Evolutionary conservation across 495 filamentous ascomycete genomes (phyloP).

Genomic region (Hypoxylon crocopeplum): DNA sequence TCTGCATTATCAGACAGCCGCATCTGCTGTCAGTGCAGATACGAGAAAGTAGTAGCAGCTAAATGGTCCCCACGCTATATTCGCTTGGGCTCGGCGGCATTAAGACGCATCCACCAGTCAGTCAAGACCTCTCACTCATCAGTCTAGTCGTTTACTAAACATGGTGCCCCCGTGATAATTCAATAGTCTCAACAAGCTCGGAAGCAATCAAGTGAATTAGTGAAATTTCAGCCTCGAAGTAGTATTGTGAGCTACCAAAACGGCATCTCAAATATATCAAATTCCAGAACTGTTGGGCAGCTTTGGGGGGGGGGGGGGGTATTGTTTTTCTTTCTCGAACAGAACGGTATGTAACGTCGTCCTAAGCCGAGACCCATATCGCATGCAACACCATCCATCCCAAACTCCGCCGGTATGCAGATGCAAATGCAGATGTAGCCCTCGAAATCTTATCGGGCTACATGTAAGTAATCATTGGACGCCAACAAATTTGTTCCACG

Average conservation of each 20-base stretch:
- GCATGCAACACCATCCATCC: constrained; percentile 12
- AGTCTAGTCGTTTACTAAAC: constrained; percentile 1
- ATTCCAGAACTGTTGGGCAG: constrained; percentile 14
- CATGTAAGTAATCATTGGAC: constrained; percentile 14
- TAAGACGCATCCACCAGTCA: not conserved
- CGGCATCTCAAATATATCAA: not conserved
- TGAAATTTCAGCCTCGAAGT: constrained; percentile 17
- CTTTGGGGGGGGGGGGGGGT: not conserved
- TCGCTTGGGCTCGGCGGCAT: constrained; percentile 16
- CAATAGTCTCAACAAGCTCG: constrained; percentile 3
- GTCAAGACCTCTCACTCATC: not conserved
- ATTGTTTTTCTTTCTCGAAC: constrained; percentile 16
- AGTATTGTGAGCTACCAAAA: constrained; percentile 23
- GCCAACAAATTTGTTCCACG: constrained; percentile 5
- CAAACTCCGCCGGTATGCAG: constrained; percentile 27
- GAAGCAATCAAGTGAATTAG: constrained; percentile 7
- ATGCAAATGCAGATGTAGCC: constrained; percentile 20
- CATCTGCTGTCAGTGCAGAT: constrained; percentile 38
- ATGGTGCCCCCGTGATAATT: constrained; percentile 3
- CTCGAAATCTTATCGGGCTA: constrained; percentile 25
- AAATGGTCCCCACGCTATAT: constrained; percentile 19
- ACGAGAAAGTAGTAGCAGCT: constrained; percentile 26
- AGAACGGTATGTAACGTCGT: constrained; percentile 30
- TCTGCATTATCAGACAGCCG: constrained; percentile 33
- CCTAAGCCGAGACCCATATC: constrained; percentile 16